Evolutionary conservation across 768 basidiomycete species (phyloP), one percentile per base, ranked within the genome.

Genomic region (Mycena chlorophos): DNA sequence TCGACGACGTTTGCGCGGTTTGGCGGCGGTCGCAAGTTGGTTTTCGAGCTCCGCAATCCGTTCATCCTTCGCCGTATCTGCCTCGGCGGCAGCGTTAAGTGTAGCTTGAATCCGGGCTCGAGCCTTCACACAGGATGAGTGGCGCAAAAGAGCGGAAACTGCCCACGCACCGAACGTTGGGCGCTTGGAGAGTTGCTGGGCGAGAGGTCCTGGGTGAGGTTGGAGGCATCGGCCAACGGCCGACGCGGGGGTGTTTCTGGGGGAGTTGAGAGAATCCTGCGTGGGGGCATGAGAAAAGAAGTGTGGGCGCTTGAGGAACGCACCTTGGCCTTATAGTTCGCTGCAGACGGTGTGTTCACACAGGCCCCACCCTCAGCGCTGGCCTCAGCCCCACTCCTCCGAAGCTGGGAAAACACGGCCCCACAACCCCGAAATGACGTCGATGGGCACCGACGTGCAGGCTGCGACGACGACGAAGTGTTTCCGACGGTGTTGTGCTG

Each of bases 1-100:
- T 4, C 57, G 57, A n/a, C 57, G 57, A 29, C 52, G 57, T 26
- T 54, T 58, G 1, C 48, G 52, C 2, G 48, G 31, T 27, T n/a
- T 49, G 12, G 10, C 39, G 4, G 40, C 17, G 38, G 2, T 50
- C 2, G 19, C 39, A 1, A 45, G 38, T 31, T 58, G 52, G 48
- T 49, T 52, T 3, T 39, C 46, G 1, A 58, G 23, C 22, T 58
- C 56, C 1, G 52, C 56, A 16, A 58, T 46, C 19, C 53, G 28
- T 22, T 29, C 10, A 5, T 29, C 48, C 31, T 49, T 30, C 16
- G 26, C n/a, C 13, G 26, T 17, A 4, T 30, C 10, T 5, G 27
- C 8, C 6, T 26, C 16, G 17, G 27, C 30, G 48, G 48, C 27
- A 20, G 26, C 25, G 30, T 49, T 49, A 17, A 31, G 27, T 4